Base-by-base conservation (phyloP, 1,284 basidiomycete species). In the Fomitopsis palustris region DNA sequence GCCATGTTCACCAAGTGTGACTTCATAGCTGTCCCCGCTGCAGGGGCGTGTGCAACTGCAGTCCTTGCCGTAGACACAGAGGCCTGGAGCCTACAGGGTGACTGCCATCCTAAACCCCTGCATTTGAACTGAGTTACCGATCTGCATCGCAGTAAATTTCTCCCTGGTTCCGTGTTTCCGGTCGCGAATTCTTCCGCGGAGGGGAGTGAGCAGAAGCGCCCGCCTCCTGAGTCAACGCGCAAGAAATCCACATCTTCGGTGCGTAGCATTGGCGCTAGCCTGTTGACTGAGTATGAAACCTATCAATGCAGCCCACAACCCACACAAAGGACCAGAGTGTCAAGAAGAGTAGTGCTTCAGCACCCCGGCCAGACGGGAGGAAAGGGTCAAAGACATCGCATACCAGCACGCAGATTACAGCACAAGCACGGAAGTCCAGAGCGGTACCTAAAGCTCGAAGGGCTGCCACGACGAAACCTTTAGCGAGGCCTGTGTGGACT, bases 21-120 rank as follows among this genome's bases (percentile, higher is more conserved):
- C 35, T 16, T 42, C 17, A 16, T 61, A 91, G 89, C 67, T 92
- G 89, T 63, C 87, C 87, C 17, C 81, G 78, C 67, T 92, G 89
- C 62, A 75, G 78, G 56, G 83, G 80, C 64, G 72, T 76, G 4
- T 92, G 89, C 71, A 88, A 85, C 67, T 92, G 89, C 62, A 76
- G 78, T 39, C 69, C 66, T 1, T 92, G 89, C 71, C 79, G 84
- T 56, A 88, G 85, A 71, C 73, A 79, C 12, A 79, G 83, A 68
- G 85, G 87, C 16, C 73, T 87, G 38, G 77, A 79, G 52, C 77
- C 85, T 1, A 79, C 78, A 27, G 85, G 85, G 88, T 88, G 64
- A 42, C 23, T 29, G 8, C 23, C 4, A 14, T 27, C 14, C n/a
- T 27, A 4, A n/a, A 17, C 23, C 17, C 9, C 45, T 7, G 25